Evolutionary conservation across 2,329 filamentous ascomycete genomes (phyloP), one percentile per base, ranked within the genome.

Genomic region (Penicillium carneum): DNA sequence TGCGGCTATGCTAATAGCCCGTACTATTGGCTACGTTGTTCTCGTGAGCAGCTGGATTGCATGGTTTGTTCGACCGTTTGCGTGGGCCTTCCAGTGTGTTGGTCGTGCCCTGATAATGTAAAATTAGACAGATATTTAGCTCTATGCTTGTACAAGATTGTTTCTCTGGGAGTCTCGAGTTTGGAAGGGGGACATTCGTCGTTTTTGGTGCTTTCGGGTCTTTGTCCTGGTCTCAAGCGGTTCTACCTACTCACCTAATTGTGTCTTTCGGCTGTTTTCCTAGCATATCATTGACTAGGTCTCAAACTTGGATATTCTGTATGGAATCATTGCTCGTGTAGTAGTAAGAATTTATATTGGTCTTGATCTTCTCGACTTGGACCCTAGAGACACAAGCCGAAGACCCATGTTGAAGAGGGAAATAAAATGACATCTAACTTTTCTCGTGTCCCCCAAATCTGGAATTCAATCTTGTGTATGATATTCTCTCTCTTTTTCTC

Each of bases 1-100:
- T 48, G 63, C 73, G 4, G 66, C 72, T 36, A 63, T 76, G 54
- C 23, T 78, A 2, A 49, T 78, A 4, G 68, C 71, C 2, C 72
- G 74, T 18, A 65, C 68, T 50, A 71, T 72, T 4, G 68, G 71
- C 1, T 76, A 76, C 34, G 54, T 77, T 42, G 68, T 76, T 41
- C 65, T 77, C 20, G 56, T 77, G 36, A 72, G 71, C 4, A 72
- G 69, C 20, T 79, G 76, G 77, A 63, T 79, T 31, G 53, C 75
- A 12, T 79, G 77, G 77, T 67, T 78, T 54, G 66, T 68, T 1
- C 71, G 62, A 42, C 76, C 76, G 1, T 72, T 78, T 65, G 71
- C 69, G 0, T 76, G 74, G 72, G 54, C 71, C 8, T 66, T 77
- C 49, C 66, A 72, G 14, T 61, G 65, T 36, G 46, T 76, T 36